Base-by-base conservation (phyloP, 78 protist genomes). In the Dictyostelium firmibasis region DNA sequence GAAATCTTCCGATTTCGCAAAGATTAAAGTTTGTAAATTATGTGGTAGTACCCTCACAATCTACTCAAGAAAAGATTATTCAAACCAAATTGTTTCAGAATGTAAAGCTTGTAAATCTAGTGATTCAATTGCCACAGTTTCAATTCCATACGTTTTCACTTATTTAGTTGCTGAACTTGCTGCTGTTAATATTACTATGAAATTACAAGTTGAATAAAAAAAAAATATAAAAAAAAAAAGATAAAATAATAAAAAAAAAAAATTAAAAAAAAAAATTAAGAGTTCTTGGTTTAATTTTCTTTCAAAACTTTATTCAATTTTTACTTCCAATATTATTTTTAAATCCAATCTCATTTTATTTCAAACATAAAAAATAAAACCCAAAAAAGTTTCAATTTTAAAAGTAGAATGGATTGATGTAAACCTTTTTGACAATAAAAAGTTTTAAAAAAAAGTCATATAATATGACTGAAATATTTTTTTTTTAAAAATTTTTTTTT, bases 91-190 rank as follows among this genome's bases (percentile, higher is more conserved):
- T 6, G 67, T 23, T 11, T 74, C 82, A 3, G 76, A 70, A 25
- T 95, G 97, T 60, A 94, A 38, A 20, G 38, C 81, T 36, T 95
- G 97, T 92, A 91, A 92, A 31, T 29, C 82, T 3, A 76, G 36
- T 14, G 20, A 62, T n/a, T 27, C 60, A 18, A 31, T 35, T n/a
- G 62, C 53, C n/a, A 35, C 27, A 0, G 33, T 98, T 44, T 27
- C 88, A 5, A 2, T 99, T 4, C 99, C 99, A 23, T 97, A 97
- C 83, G 99, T 98, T n/a, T 94, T 98, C 83, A 84, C 95, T 6
- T 98, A 98, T 70, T 95, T 99, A 25, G 81, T 82, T 10, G 89
- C 97, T 16, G 99, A 99, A 89, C 92, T 99, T 8, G 93, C 97
- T 5, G 96, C 98, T 27, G 97, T 98, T 97, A 97, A 97, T 85